phyloP scores from a whole-genome alignment of 371 early-diverging fungal genomes.

The Scutellospora calospora region DNA sequence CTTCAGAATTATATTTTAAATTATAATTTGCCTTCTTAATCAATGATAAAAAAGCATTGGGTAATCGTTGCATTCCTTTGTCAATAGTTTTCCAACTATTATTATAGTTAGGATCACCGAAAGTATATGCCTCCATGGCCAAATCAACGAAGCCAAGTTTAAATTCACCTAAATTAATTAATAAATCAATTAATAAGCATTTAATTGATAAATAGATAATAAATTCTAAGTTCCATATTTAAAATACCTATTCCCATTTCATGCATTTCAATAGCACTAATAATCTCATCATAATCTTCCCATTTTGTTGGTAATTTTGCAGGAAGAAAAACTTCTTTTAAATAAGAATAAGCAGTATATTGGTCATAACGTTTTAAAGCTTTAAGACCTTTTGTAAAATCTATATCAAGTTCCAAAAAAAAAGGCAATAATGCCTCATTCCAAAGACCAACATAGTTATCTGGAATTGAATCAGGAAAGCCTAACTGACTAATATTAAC shows the following conservation, averaged over 20 bases:
- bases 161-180: background rate
- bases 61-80: constrained; percentile 28
- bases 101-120: background rate
- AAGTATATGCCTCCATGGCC: background rate
- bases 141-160: background rate
- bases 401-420: background rate
- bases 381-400: background rate
- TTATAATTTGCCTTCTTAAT: background rate
- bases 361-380: background rate
- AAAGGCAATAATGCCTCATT: background rate
- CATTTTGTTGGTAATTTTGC: background rate
- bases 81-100: constrained; percentile 3
- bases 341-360: background rate
- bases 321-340: constrained; percentile 9
- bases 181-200: background rate
- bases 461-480: background rate
- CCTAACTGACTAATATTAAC: background rate
- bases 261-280: background rate
- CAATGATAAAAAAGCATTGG: background rate
- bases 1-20: background rate
- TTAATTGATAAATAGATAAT: background rate
- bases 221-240: background rate
- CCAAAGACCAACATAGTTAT: background rate
- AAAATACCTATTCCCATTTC: background rate
- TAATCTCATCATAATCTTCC: constrained; percentile 19